Evolutionary conservation across 495 filamentous ascomycete genomes (phyloP).

Genomic region (Letharia lupina): DNA sequence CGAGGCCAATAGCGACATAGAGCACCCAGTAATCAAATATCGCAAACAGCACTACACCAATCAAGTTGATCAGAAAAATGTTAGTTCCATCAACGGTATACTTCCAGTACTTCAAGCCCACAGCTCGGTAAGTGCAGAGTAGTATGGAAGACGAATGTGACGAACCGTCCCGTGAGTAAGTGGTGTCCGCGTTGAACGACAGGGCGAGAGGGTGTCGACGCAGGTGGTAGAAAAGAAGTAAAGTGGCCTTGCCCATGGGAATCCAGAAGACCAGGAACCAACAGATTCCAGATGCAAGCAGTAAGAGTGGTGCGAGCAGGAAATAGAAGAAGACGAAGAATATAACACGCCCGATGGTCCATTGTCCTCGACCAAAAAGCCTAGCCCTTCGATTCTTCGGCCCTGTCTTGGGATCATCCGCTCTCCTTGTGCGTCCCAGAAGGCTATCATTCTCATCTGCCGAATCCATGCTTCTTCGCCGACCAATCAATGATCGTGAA

Average conservation of each 20-base stretch:
- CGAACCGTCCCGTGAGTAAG: constrained; percentile 59
- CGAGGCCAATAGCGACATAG: constrained; percentile 51
- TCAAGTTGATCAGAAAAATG: constrained; percentile 96
- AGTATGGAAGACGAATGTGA: constrained; percentile 76
- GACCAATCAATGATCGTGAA: constrained; percentile 77
- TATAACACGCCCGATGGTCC: constrained; percentile 86
- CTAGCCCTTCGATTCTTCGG: constrained; percentile 63
- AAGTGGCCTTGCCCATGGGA: constrained; percentile 93
- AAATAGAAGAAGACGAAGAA: constrained; percentile 98
- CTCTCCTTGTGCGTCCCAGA: constrained; percentile 57
- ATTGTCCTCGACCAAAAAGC: constrained; percentile 90
- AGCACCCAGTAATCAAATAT: constrained; percentile 88
- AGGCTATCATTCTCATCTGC: constrained; percentile 82
- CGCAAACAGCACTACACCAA: constrained; percentile 80
- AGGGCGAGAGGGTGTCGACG: constrained; percentile 86
- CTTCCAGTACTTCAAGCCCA: constrained; percentile 95
- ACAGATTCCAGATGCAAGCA: constrained; percentile 78
- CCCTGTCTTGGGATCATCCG: constrained; percentile 42
- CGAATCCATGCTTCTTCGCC: constrained; percentile 83
- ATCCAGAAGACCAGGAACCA: constrained; percentile 98
- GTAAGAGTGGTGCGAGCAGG: constrained; percentile 78
- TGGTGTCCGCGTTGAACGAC: constrained; percentile 81
- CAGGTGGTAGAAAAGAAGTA: constrained; percentile 84
- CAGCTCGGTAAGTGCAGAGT: constrained; percentile 93
- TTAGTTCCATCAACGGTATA: constrained; percentile 98